Evolutionary conservation across 2,329 filamentous ascomycete genomes (phyloP), one percentile per base, ranked within the genome.

Genomic region (Alternaria alternata): DNA sequence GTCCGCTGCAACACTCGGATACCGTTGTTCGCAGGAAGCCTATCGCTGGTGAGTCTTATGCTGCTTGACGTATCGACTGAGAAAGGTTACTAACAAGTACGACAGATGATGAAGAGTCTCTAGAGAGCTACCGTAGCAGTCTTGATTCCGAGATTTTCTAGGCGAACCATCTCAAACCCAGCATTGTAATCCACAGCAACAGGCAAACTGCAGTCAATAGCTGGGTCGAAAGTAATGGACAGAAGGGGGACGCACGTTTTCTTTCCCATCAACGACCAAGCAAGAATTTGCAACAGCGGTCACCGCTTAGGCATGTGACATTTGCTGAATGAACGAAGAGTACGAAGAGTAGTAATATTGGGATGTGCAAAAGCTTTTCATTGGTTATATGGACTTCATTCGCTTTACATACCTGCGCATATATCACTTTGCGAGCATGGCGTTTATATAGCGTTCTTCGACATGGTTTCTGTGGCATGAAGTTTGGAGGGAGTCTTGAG

Each of bases 11-110:
- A 16, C 73, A 77, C 30, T 69, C 67, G 7, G 73, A 75, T 49
- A 78, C 75, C 2, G 76, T 78, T 6, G 65, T 78, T 28, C 64
- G 76, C 51, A 76, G 77, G 61, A 78, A 77, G 64, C 77, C 77
- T 22, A 63, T 78, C 55, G 66, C 54, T 58, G 70, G 75, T 78
- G 73, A 28, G 74, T 46, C 14, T 42, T n/a, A 30, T n/a, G 22
- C 8, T 42, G 12, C 38, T 20, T 14, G 14, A 42, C 22, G 20
- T n/a, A 24, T 9, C 5, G 34, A 4, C 16, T 8, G n/a, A 18
- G 7, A 7, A 36, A 22, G 4, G 3, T 39, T 26, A 32, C 59
- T 68, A 58, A 67, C 30, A 6, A 43, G 24, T 16, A 41, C 18
- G 11, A 51, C 18, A 69, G 69, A 63, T 14, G 75, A 78, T 49